Base-by-base conservation (phyloP, 2,329 filamentous ascomycete genomes). In the Claviceps digitariae region DNA sequence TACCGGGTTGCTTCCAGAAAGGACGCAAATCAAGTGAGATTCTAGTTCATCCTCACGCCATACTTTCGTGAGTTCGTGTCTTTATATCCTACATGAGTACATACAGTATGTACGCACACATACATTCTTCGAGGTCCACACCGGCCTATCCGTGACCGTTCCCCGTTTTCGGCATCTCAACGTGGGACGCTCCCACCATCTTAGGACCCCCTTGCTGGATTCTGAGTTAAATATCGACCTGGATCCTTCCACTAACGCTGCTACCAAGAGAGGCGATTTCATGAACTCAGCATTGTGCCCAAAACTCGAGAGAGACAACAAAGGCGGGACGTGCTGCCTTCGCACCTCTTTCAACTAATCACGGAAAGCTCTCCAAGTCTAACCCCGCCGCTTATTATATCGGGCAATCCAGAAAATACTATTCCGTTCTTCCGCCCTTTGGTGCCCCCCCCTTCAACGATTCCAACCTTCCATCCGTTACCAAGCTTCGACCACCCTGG, bases 151-250 rank as follows among this genome's bases (percentile, higher is more conserved):
- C 51, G 49, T 13, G 29, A 17, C 40, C 44, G 46, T 20, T 54
- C 29, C 45, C 51, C 50, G 41, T 54, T 51, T 20, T 54, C 52
- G 52, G 55, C 52, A 54, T 52, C 46, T 56, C 43, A 36, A 34
- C 25, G 17, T 52, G 50, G 51, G 27, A 36, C 48, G 57, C 59
- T 61, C 21, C 21, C 52, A 49, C 44, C 31, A 52, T 50, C 3
- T 44, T 31, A 41, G 50, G 48, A 5, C 45, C 20, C n/a, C 46
- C 46, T 23, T 36, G 29, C 52, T 21, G 43, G 48, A 43, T 20
- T 47, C 46, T 49, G 48, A 51, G 48, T 55, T 54, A 55, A 57
- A 55, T 56, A 56, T 57, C 54, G 52, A 56, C 56, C 27, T 52
- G 56, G 54, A 51, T 54, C 56, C 54, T 53, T 45, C 21, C 10